phyloP scores from a whole-genome alignment of 2,329 filamentous ascomycete genomes.

The Emmonsiellopsis sp. region DNA sequence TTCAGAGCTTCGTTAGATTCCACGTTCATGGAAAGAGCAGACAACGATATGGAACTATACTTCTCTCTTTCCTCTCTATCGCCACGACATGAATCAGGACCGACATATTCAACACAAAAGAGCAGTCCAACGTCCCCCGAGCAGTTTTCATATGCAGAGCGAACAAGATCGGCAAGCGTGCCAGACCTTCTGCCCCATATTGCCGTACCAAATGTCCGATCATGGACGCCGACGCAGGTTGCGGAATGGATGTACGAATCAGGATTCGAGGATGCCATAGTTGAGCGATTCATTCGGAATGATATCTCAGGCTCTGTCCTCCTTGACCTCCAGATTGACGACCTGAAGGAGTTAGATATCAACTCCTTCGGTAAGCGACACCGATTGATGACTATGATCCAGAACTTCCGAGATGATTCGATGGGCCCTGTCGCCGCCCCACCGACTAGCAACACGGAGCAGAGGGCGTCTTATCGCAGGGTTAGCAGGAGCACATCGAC shows the following conservation, averaged over 20 bases:
- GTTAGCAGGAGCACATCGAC: not conserved
- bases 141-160: slow-evolving; percentile 10
- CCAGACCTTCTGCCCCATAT: slow-evolving; percentile 18
- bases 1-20: slow-evolving; percentile 53
- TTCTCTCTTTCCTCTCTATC: slow-evolving; percentile 9
- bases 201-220: slow-evolving; percentile 19
- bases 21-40: slow-evolving; percentile 8
- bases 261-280: slow-evolving; percentile 65
- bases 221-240: slow-evolving; percentile 24
- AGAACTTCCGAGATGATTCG: slow-evolving; percentile 33
- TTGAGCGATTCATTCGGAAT: slow-evolving; percentile 80
- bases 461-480: slow-evolving; percentile 17
- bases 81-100: slow-evolving; percentile 37
- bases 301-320: slow-evolving; percentile 85
- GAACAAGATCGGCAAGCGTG: slow-evolving; percentile 48
- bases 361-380: slow-evolving; percentile 55
- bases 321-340: slow-evolving; percentile 84
- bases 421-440: slow-evolving; percentile 13
- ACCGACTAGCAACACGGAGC: slow-evolving; percentile 7
- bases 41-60: slow-evolving; percentile 8
- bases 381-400: slow-evolving; percentile 50
- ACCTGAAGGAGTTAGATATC: slow-evolving; percentile 55
- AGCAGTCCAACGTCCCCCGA: not conserved
- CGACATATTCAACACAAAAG: not conserved
- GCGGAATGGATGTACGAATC: slow-evolving; percentile 72